These are phyloP conservation scores for Sedum album DNA, from an alignment of 164 flowering plant species.

Conservation along the genomic window DNA sequence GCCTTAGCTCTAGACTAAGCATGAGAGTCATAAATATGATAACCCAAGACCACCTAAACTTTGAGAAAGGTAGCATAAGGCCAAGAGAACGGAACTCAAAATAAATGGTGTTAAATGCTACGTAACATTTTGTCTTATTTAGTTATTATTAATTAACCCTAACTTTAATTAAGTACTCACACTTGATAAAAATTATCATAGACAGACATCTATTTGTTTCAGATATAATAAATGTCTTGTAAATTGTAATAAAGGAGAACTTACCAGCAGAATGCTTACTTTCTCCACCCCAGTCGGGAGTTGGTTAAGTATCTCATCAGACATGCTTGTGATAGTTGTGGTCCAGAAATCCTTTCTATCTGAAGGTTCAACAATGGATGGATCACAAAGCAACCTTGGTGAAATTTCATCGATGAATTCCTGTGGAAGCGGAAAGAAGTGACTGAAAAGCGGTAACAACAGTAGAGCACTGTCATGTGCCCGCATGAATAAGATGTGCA, in stretches of 20 bases:
- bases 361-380: background rate
- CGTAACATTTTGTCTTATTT: too few species aligned
- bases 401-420: background rate
- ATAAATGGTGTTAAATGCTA: too few species aligned
- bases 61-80: slow-evolving; percentile 1
- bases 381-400: too few species aligned
- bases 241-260: background rate
- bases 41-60: background rate
- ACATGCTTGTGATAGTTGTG: background rate
- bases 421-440: too few species aligned
- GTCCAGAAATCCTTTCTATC: background rate
- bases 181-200: background rate
- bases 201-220: background rate
- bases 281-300: background rate
- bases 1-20: background rate
- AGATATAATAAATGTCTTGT: background rate
- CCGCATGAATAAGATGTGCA: background rate
- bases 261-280: background rate
- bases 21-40: slow-evolving; percentile 4
- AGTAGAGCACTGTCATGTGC: background rate
- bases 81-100: too few species aligned
- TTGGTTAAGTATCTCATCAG: background rate
- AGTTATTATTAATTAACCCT: background rate
- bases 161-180: background rate
- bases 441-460: background rate